A percentile compares a stretch with the other conserved stretches of the same genome.
These are phyloP conservation scores for Penicillium frequentans DNA, from an alignment of 2,329 filamentous ascomycete species.

Conservation along the genomic window DNA sequence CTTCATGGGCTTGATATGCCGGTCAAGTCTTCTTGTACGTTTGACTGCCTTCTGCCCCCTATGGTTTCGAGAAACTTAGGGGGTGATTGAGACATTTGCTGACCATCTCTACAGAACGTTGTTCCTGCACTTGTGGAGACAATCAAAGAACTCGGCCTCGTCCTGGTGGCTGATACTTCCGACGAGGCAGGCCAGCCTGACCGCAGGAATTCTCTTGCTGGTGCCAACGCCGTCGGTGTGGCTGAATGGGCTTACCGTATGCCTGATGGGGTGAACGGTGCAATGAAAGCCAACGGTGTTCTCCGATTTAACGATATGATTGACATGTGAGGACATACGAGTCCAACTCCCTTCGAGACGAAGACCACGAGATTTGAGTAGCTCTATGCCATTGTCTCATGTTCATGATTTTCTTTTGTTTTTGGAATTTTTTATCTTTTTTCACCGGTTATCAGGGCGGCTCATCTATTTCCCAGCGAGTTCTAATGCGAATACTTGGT, in stretches of 20 bases:
- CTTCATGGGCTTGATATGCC: slow-evolving; percentile 95
- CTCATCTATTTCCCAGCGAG: slow-evolving; percentile 1
- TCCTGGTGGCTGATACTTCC: slow-evolving; percentile 85
- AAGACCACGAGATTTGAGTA: slow-evolving; percentile 21
- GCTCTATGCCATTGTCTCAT: slow-evolving; percentile 9
- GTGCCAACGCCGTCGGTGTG: slow-evolving; percentile 29
- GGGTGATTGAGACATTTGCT: slow-evolving; percentile 10
- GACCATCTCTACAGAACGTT: slow-evolving; percentile 64
- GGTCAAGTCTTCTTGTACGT: slow-evolving; percentile 78
- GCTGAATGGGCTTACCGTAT: slow-evolving; percentile 52
- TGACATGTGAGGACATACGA: slow-evolving; percentile 55
- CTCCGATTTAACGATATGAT: slow-evolving; percentile 92
- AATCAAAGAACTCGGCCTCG: slow-evolving; percentile 90
- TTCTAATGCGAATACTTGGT: not conserved
- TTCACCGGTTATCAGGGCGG: slow-evolving; percentile 1
- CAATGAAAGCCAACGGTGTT: slow-evolving; percentile 82
- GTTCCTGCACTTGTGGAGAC: slow-evolving; percentile 89
- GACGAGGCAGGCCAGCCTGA: slow-evolving; percentile 48
- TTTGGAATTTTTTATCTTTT: not conserved
- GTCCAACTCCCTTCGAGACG: slow-evolving; percentile 9
- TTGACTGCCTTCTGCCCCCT: not conserved
- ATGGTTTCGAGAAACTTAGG: not conserved
- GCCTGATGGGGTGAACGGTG: slow-evolving; percentile 82
- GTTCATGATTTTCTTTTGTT: slow-evolving; percentile 6
- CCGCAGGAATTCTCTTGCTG: slow-evolving; percentile 20